Conservation (phyloP, 805 yeast species). For the Candida pseudoglaebosa region DNA sequence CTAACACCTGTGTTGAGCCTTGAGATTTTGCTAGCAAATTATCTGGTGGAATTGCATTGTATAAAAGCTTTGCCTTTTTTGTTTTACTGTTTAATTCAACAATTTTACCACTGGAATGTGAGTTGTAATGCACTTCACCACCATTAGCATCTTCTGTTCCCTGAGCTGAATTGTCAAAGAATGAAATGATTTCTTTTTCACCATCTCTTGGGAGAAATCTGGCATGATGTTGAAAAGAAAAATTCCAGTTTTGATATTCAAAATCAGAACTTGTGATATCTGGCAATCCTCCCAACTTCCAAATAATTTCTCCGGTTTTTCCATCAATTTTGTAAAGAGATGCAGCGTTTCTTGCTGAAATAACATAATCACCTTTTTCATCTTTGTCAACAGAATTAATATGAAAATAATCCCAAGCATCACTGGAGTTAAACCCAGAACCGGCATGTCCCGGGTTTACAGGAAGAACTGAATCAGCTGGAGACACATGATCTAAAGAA, state of each 20-base stretch:
- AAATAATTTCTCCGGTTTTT: slow-evolving; percentile 29
- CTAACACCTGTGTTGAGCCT: slow-evolving; percentile 29
- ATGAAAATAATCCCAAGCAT: slow-evolving; percentile 40
- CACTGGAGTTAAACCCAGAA: slow-evolving; percentile 25
- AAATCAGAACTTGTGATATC: slow-evolving; percentile 15
- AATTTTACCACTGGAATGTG: slow-evolving; percentile 29
- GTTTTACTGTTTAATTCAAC: slow-evolving; percentile 26
- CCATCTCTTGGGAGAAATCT: slow-evolving; percentile 22
- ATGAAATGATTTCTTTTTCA: slow-evolving; percentile 26
- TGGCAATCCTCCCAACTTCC: slow-evolving; percentile 30
- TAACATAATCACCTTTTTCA: slow-evolving; percentile 26
- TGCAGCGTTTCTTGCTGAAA: slow-evolving; percentile 34
- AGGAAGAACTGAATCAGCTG: slow-evolving; percentile 26
- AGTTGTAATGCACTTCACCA: slow-evolving; percentile 15
- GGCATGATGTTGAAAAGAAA: slow-evolving; percentile 38
- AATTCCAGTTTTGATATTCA: slow-evolving; percentile 16
- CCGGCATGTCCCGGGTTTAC: slow-evolving; percentile 30
- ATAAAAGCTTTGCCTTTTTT: slow-evolving; percentile 22
- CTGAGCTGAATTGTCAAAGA: slow-evolving; percentile 36
- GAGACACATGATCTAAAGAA: slow-evolving; percentile 30
- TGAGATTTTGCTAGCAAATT: slow-evolving; percentile 25
- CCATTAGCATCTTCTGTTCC: slow-evolving; percentile 30
- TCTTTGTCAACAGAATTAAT: slow-evolving; percentile 38
- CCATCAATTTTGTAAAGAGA: slow-evolving; percentile 32
- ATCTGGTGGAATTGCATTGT: slow-evolving; percentile 21